A percentile compares a stretch with the other conserved stretches of the same genome.
phyloP scores from a whole-genome alignment of 768 basidiomycete genomes.

The Panus rudis region DNA sequence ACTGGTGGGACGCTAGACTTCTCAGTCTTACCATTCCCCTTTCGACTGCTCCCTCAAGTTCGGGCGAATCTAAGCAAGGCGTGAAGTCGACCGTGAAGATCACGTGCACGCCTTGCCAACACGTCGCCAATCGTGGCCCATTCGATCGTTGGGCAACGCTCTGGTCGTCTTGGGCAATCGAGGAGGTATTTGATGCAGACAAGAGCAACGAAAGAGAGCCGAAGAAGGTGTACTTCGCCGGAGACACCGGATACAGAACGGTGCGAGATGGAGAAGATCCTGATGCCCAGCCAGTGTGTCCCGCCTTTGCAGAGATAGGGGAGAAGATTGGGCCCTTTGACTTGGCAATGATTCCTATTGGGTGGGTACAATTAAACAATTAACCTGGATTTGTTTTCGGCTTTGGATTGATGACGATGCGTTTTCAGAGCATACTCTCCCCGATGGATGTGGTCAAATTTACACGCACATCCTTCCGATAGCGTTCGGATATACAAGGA shows the following conservation, averaged over 20 bases:
- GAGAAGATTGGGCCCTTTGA: constrained; percentile 56
- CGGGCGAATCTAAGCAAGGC: background rate
- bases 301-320: constrained; percentile 70
- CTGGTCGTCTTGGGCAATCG: constrained; percentile 63
- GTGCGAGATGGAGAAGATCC: constrained; percentile 41
- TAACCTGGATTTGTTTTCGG: background rate
- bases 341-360: constrained; percentile 66
- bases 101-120: constrained; percentile 60
- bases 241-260: constrained; percentile 59
- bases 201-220: constrained; percentile 20
- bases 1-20: constrained; percentile 42
- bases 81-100: constrained; percentile 30
- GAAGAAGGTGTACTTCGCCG: constrained; percentile 56
- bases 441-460: constrained; percentile 45
- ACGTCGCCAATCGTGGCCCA: constrained; percentile 45
- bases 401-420: background rate
- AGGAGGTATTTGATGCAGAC: constrained; percentile 34
- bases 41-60: background rate
- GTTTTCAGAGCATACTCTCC: constrained; percentile 50
- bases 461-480: constrained; percentile 64
- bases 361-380: constrained; percentile 28
- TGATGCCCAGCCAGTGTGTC: constrained; percentile 52
- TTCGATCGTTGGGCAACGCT: constrained; percentile 50
- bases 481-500: constrained; percentile 63
- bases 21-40: constrained; percentile 24